phyloP scores from a whole-genome alignment of 768 basidiomycete species.

The Amanita fuliginea region DNA sequence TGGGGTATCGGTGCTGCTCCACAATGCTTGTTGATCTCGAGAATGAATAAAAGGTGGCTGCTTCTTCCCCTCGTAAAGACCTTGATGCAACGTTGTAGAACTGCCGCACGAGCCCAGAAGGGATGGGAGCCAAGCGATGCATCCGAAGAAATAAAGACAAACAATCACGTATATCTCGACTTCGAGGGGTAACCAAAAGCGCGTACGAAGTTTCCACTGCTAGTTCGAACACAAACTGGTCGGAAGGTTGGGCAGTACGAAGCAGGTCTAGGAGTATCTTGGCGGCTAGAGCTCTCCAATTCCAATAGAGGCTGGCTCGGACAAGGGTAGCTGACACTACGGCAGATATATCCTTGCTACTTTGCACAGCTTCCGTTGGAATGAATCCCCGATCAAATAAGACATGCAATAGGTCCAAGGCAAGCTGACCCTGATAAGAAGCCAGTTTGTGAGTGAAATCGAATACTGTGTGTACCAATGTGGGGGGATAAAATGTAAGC shows the following conservation, averaged over 20 bases:
- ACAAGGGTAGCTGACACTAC: constrained; percentile 40
- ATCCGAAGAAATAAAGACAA: constrained; percentile 29
- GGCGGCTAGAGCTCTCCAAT: constrained; percentile 35
- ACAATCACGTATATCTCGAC: constrained; percentile 26
- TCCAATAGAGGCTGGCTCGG: constrained; percentile 43
- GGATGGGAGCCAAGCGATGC: constrained; percentile 26
- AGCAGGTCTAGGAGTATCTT: constrained; percentile 24
- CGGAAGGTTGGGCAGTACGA: constrained; percentile 6
- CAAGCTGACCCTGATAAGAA: constrained; percentile 20
- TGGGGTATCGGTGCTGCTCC: constrained; percentile 29
- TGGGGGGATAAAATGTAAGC: constrained; percentile 28
- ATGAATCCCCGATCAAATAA: constrained; percentile 35
- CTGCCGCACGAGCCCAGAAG: constrained; percentile 30
- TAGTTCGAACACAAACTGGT: constrained; percentile 21
- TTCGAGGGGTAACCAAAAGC: constrained; percentile 24
- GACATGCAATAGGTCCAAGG: constrained; percentile 36
- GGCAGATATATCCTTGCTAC: constrained; percentile 28
- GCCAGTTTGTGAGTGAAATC: constrained; percentile 28
- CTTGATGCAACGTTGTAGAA: constrained; percentile 33
- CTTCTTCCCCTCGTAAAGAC: constrained; percentile 20
- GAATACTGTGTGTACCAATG: constrained; percentile 28
- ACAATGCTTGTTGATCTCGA: constrained; percentile 24
- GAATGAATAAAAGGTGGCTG: constrained; percentile 34
- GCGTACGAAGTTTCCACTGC: constrained; percentile 33
- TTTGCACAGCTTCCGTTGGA: constrained; percentile 33